These are phyloP conservation scores for Mycena leptocephala DNA, from an alignment of 768 basidiomycete species.

Conservation along the genomic window DNA sequence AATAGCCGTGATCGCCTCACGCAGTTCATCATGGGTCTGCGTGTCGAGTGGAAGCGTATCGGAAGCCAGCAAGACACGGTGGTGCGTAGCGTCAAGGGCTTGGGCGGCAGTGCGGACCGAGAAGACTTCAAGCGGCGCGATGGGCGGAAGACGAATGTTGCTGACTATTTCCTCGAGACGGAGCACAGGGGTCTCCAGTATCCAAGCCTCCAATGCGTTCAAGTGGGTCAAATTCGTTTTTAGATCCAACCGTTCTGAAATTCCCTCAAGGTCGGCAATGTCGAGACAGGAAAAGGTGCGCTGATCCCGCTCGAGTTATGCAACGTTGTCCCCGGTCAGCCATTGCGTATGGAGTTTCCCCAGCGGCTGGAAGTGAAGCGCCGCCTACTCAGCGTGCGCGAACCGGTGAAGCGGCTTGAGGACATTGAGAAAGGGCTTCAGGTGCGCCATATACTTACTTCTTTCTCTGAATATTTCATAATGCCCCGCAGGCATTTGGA, in stretches of 20 bases:
- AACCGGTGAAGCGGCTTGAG: constrained; percentile 68
- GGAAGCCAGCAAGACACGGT: constrained; percentile 57
- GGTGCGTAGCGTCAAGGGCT: constrained; percentile 33
- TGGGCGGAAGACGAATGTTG: constrained; percentile 63
- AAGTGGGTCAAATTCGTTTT: constrained; percentile 54
- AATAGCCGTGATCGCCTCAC: constrained; percentile 62
- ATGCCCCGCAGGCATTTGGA: constrained; percentile 34
- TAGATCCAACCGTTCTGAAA: neutral
- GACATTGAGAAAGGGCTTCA: constrained; percentile 69
- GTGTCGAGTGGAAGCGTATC: constrained; percentile 57
- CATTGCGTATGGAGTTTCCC: constrained; percentile 80
- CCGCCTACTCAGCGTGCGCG: constrained; percentile 78
- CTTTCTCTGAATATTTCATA: too few species aligned
- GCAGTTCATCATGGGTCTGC: constrained; percentile 54
- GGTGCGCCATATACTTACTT: constrained; percentile 50
- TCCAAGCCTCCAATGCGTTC: constrained; percentile 69
- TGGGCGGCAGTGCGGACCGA: constrained; percentile 65
- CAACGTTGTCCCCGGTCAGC: constrained; percentile 73
- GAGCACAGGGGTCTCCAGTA: constrained; percentile 53
- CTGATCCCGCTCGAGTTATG: constrained; percentile 80
- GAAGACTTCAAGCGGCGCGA: constrained; percentile 65
- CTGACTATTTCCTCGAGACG: constrained; percentile 44
- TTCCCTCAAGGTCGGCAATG: constrained; percentile 62
- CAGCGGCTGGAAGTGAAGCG: constrained; percentile 74
- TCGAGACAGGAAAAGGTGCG: constrained; percentile 58